Conservation (phyloP, 2,329 filamentous ascomycete genomes). For the Fusarium sp. region DNA sequence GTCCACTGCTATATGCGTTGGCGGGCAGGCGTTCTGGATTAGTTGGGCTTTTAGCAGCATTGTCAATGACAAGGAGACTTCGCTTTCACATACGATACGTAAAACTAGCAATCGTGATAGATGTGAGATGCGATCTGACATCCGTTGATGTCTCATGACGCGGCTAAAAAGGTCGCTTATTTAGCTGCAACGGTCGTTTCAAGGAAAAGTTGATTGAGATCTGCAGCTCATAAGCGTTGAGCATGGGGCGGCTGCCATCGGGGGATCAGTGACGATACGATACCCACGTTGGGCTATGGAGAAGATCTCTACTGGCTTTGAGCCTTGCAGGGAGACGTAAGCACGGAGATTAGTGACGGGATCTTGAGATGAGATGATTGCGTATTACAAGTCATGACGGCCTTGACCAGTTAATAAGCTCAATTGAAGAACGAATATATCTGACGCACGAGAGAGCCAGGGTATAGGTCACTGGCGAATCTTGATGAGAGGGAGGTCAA, state of each 20-base stretch:
- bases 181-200: conserved; percentile 22
- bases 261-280: conserved; percentile 10
- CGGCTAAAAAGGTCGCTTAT: conserved; percentile 14
- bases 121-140: conserved; percentile 16
- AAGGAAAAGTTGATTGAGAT: conserved; percentile 39
- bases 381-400: conserved; percentile 9
- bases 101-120: not conserved
- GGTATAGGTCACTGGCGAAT: conserved; percentile 4
- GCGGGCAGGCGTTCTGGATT: conserved; percentile 45
- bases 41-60: conserved; percentile 37
- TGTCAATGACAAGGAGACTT: conserved; percentile 28
- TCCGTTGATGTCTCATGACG: conserved; percentile 15
- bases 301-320: conserved; percentile 22
- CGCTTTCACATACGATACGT: conserved; percentile 2
- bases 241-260: conserved; percentile 2
- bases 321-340: conserved; percentile 6
- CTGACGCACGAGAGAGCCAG: conserved; percentile 14
- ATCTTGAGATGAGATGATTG: conserved; percentile 13
- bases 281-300: conserved; percentile 3
- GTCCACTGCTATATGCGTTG: conserved; percentile 41
- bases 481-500: not conserved
- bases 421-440: conserved; percentile 7
- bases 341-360: conserved; percentile 36
- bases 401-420: not conserved
- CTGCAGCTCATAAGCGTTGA: conserved; percentile 25